Evolutionary conservation across 202 grass and related monocot genomes (phyloP), one percentile per base, ranked within the genome.

Genomic region (Carex arenaria): DNA sequence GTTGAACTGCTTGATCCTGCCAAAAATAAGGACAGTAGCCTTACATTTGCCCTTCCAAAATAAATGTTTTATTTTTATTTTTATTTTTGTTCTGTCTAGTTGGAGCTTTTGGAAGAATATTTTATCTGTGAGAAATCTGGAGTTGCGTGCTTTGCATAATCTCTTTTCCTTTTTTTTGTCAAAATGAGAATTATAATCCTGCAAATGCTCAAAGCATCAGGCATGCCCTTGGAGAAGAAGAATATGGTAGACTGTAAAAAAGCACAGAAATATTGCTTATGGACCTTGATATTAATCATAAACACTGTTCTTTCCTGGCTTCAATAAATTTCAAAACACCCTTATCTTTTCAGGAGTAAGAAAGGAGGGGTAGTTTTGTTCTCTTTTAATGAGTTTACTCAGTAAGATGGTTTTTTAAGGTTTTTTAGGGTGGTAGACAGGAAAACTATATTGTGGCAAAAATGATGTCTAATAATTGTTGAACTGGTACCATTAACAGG

Each of bases 401-500:
- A 36, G 7, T 45, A n/a, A 71, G 69, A 22, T 67, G 40, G 13
- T 65, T 64, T 81, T 80, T 82, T 17, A 31, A 66, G 20, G 18
- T 31, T 67, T 67, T 54, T 82, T 1, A 4, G 47, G 56, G 61
- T 40, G 36, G 19, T 47, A 51, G 12, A 28, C 13, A 82, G 54
- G 42, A 78, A 78, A 67, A 82, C 4, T 68, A n/a, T 57, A n/a
- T 52, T 32, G 42, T 67, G 13, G 7, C 8, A 43, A 64, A 45
- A 74, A 15, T 57, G 52, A 77, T 77, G 49, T 77, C 72, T 80
- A 64, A 45, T 80, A 12, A 17, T 80, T 80, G 78, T 67, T 82
- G 72, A 77, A 77, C 52, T 77, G 51, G 4, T 77, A 56, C 52
- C 51, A 77, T 86, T 93, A 63, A 60, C 82, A 98, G 95, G 95